A percentile compares a stretch with the other conserved stretches of the same genome.
Evolutionary conservation across 2,329 filamentous ascomycete species (phyloP).

Genomic region (Arachnopeziza araneosa): DNA sequence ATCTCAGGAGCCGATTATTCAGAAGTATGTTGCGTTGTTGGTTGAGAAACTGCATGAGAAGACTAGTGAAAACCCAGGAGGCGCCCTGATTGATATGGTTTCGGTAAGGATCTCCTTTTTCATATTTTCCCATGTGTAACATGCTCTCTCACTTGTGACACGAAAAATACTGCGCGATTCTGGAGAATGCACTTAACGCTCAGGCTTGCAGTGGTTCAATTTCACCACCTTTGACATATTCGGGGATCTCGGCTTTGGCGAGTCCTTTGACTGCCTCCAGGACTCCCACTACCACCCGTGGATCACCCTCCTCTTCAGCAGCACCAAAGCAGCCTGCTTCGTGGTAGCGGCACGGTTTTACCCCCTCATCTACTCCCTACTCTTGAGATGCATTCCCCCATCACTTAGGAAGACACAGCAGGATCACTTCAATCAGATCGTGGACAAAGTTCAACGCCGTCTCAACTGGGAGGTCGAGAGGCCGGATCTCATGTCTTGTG

Average conservation of each 20-base stretch:
- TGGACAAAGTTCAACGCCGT: not conserved
- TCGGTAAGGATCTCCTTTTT: not conserved
- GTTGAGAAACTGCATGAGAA: not conserved
- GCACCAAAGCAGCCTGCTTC: not conserved
- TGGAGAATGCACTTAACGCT: not conserved
- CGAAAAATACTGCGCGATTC: not conserved
- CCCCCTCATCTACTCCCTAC: not conserved
- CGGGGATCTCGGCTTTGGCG: not conserved
- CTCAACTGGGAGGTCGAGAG: not conserved
- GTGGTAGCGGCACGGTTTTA: not conserved
- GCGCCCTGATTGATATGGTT: not conserved
- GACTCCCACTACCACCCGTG: conserved; percentile 23
- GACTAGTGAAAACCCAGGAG: not conserved
- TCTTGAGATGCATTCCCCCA: not conserved
- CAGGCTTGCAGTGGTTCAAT: not conserved
- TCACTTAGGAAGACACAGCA: not conserved
- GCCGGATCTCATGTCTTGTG: not conserved
- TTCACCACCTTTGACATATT: not conserved
- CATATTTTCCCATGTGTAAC: not conserved
- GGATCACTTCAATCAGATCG: not conserved
- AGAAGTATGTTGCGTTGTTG: not conserved
- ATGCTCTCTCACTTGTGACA: not conserved
- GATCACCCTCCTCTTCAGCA: conserved; percentile 2
- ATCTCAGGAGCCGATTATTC: not conserved
- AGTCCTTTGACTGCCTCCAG: not conserved